phyloP scores from a whole-genome alignment of 495 filamentous ascomycete genomes.

The Lasiosphaeria miniovina region DNA sequence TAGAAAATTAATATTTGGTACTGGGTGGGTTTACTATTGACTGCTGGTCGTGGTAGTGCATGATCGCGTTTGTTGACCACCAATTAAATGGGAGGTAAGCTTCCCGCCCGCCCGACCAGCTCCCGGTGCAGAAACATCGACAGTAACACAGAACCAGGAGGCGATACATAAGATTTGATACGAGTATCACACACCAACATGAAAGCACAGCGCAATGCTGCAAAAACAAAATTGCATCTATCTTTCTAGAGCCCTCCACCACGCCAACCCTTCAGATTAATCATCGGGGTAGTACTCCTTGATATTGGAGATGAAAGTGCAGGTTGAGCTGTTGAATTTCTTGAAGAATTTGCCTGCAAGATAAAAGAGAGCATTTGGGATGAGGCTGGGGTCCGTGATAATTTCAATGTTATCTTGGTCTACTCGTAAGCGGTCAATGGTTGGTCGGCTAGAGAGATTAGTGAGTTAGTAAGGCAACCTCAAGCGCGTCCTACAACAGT shows the following conservation, averaged over 20 bases:
- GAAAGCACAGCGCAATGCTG: too few species aligned
- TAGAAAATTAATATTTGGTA: too few species aligned
- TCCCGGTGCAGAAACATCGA: not conserved
- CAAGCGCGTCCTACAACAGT: constrained; percentile 8
- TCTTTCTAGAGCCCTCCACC: too few species aligned
- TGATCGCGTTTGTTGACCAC: too few species aligned
- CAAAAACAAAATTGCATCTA: not conserved
- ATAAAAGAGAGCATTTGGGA: constrained; percentile 53
- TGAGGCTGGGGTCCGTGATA: constrained; percentile 43
- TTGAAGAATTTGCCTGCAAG: constrained; percentile 88
- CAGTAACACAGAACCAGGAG: too few species aligned
- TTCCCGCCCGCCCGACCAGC: too few species aligned
- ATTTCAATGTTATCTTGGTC: constrained; percentile 83
- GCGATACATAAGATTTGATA: too few species aligned
- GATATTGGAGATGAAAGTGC: constrained; percentile 82
- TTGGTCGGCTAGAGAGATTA: constrained; percentile 18
- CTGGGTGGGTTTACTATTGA: too few species aligned
- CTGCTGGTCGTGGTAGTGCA: too few species aligned
- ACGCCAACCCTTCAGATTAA: constrained; percentile 33
- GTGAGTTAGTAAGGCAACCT: not conserved
- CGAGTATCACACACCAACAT: too few species aligned
- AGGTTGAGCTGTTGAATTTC: constrained; percentile 66
- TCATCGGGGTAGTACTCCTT: constrained; percentile 83
- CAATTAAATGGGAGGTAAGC: too few species aligned
- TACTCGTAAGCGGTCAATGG: constrained; percentile 62